Evolutionary conservation across 768 basidiomycete genomes (phyloP).

Genomic region (Multifurca ochricompacta): DNA sequence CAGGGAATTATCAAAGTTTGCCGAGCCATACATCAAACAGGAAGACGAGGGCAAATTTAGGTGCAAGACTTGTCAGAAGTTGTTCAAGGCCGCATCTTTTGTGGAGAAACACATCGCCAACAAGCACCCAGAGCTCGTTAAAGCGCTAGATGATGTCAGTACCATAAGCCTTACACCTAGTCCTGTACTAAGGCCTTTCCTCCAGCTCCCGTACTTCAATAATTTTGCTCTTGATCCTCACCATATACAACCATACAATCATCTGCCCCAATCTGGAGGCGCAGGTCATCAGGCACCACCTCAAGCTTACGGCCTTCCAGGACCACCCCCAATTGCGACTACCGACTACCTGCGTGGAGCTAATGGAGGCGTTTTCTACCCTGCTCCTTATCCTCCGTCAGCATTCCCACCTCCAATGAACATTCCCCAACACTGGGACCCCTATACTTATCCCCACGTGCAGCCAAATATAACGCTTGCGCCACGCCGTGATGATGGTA

Average conservation of each 20-base stretch:
- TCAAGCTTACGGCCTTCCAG: conserved; percentile 78
- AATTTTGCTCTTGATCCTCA: conserved; percentile 96
- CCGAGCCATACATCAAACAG: conserved; percentile 79
- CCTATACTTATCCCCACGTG: conserved; percentile 36
- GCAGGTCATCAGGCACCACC: conserved; percentile 69
- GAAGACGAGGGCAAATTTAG: conserved; percentile 97
- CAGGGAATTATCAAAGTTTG: conserved; percentile 76
- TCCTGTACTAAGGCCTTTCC: conserved; percentile 19
- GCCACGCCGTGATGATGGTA: conserved; percentile 50
- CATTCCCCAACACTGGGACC: conserved; percentile 42
- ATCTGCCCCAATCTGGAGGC: conserved; percentile 63
- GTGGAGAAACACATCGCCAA: conserved; percentile 96
- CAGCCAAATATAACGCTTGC: conserved; percentile 30
- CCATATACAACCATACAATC: conserved; percentile 77
- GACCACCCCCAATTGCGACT: conserved; percentile 34
- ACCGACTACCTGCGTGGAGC: conserved; percentile 28
- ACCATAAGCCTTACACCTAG: not conserved
- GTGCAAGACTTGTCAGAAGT: conserved; percentile 93
- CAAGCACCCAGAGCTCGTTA: conserved; percentile 85
- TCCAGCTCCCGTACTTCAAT: conserved; percentile 83
- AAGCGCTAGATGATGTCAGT: conserved; percentile 75
- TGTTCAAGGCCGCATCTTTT: conserved; percentile 96
- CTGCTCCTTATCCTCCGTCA: conserved; percentile 39
- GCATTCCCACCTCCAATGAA: conserved; percentile 29
- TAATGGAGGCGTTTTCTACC: conserved; percentile 21